A percentile compares a stretch with the other conserved stretches of the same genome.
Conservation (phyloP, 2,329 filamentous ascomycete genomes). For the Cordyceps fumosorosea region DNA sequence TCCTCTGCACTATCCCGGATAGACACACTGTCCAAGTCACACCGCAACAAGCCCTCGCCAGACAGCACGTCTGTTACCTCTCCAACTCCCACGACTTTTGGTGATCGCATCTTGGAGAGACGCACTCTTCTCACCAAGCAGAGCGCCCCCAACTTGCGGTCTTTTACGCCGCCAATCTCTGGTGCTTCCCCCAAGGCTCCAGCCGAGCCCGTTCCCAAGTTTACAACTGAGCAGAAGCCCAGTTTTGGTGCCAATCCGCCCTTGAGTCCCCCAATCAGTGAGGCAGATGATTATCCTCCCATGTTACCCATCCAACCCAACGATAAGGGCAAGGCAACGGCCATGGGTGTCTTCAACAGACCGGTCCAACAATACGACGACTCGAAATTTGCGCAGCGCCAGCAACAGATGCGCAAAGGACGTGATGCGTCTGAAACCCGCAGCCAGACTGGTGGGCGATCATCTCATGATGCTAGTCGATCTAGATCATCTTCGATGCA, state of each 20-base stretch:
- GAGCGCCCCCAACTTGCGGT: conserved; percentile 64
- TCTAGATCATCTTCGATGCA: conserved; percentile 41
- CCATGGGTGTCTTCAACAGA: conserved; percentile 58
- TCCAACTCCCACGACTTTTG: conserved; percentile 35
- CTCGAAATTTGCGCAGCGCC: conserved; percentile 73
- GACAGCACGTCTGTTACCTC: conserved; percentile 42
- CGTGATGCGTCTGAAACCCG: conserved; percentile 44
- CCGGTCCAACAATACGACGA: conserved; percentile 75
- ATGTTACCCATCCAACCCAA: conserved; percentile 63
- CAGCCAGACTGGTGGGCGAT: conserved; percentile 40
- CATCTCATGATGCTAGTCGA: conserved; percentile 31
- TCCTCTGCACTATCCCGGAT: conserved; percentile 69
- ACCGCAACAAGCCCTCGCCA: conserved; percentile 42
- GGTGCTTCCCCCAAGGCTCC: conserved; percentile 33
- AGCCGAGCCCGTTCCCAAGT: conserved; percentile 31
- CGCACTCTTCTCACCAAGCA: conserved; percentile 44
- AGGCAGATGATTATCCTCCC: conserved; percentile 61
- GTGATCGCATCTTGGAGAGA: conserved; percentile 41
- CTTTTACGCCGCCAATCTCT: conserved; percentile 42
- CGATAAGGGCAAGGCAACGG: conserved; percentile 77
- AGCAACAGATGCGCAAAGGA: conserved; percentile 72
- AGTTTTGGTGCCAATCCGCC: conserved; percentile 30
- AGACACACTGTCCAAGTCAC: conserved; percentile 66
- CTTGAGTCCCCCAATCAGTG: conserved; percentile 56
- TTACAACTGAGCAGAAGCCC: conserved; percentile 26